Conservation (phyloP, 371 early-diverging fungal species). For the Mucor saturninus region DNA sequence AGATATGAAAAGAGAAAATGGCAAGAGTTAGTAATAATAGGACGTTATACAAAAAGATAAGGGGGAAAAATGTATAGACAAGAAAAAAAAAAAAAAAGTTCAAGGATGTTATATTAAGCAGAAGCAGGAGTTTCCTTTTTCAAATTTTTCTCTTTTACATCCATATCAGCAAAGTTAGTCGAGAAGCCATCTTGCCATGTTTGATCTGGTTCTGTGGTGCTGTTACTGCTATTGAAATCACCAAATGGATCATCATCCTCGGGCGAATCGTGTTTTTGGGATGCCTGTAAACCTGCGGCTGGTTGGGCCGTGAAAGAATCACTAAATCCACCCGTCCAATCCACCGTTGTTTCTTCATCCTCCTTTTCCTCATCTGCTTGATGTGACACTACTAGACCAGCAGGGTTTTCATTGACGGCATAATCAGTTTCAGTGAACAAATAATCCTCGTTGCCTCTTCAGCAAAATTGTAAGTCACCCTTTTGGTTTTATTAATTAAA, state of each 20-base stretch:
- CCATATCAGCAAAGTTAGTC: constrained; percentile 20
- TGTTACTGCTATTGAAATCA: constrained; percentile 26
- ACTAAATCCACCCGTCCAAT: constrained; percentile 10
- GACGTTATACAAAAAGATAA: no score
- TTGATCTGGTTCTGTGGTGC: constrained; percentile 2
- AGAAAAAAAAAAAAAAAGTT: no score
- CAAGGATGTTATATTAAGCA: neutral
- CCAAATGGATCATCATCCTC: constrained; percentile 44
- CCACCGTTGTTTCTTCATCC: constrained; percentile 21
- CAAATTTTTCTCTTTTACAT: constrained; percentile 9
- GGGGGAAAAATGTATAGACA: no score
- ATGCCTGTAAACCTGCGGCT: neutral
- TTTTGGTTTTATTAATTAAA: neutral
- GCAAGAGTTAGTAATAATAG: no score
- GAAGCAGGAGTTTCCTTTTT: neutral
- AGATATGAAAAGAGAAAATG: no score
- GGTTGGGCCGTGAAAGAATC: neutral
- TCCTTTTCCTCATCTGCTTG: constrained; percentile 33
- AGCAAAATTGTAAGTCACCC: neutral
- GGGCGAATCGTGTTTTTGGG: neutral
- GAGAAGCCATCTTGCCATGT: constrained; percentile 19
- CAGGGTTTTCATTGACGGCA: neutral
- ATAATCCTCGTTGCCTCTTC: neutral
- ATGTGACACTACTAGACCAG: neutral
- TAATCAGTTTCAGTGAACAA: neutral